phyloP scores from a whole-genome alignment of 2,329 filamentous ascomycete genomes.

The Fusarium scirpi region DNA sequence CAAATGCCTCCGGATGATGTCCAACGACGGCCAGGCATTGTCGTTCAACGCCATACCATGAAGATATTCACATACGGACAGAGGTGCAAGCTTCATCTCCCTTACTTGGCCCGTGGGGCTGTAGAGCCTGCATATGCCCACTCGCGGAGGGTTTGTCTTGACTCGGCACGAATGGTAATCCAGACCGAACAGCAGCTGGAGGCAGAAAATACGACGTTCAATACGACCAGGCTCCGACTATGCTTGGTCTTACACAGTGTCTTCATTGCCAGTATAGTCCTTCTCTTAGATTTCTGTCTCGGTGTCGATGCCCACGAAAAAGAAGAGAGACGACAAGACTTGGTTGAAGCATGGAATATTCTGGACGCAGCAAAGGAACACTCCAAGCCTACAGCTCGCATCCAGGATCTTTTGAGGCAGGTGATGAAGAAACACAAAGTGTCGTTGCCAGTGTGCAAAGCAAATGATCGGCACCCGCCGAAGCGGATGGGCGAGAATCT shows the following conservation, averaged over 20 bases:
- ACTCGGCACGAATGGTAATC: conserved; percentile 50
- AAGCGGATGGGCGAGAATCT: conserved; percentile 7
- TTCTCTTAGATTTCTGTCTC: conserved; percentile 52
- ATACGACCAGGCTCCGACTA: conserved; percentile 47
- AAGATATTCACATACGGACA: conserved; percentile 51
- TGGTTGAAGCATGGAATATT: conserved; percentile 51
- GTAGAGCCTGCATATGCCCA: conserved; percentile 51
- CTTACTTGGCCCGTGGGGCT: conserved; percentile 51
- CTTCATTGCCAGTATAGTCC: conserved; percentile 51
- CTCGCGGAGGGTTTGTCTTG: conserved; percentile 50
- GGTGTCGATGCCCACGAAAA: conserved; percentile 41
- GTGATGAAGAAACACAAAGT: conserved; percentile 51
- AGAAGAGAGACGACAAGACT: conserved; percentile 43
- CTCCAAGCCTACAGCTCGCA: conserved; percentile 48
- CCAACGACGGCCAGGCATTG: conserved; percentile 41
- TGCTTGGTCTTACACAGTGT: conserved; percentile 51
- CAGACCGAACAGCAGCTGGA: conserved; percentile 48
- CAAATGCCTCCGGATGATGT: conserved; percentile 42
- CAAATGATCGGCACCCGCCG: background rate
- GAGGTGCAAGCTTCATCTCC: conserved; percentile 53
- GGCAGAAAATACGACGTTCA: conserved; percentile 45
- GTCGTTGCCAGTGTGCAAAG: conserved; percentile 24
- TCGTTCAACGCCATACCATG: conserved; percentile 51
- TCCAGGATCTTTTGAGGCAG: conserved; percentile 49
- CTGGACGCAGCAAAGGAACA: conserved; percentile 49